Conservation (phyloP, 1,284 basidiomycete species). For the Rhodotorula sp. region DNA sequence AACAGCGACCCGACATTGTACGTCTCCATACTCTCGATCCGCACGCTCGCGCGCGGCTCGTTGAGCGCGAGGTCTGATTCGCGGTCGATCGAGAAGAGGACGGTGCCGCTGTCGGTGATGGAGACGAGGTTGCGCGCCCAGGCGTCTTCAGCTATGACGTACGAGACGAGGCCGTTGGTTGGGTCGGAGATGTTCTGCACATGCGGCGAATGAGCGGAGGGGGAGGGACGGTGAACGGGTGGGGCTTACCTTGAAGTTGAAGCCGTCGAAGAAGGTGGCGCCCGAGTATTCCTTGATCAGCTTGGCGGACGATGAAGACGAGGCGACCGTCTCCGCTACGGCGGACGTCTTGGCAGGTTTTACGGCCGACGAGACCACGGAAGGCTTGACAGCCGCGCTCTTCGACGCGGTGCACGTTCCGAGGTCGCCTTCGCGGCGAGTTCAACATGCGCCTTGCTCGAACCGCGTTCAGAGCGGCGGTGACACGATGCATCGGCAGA, state of each 20-base stretch:
- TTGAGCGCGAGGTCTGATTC: neutral
- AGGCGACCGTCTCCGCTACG: neutral
- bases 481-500: neutral
- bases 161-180: constrained; percentile 15
- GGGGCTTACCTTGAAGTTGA: neutral
- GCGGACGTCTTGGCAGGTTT: neutral
- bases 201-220: neutral
- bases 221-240: too few species aligned
- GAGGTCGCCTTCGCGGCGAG: neutral
- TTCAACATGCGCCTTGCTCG: neutral
- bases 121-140: constrained; percentile 2
- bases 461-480: neutral
- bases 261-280: constrained; percentile 15
- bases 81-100: constrained; percentile 9
- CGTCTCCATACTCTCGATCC: constrained; percentile 6
- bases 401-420: neutral
- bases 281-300: constrained; percentile 7
- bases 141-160: neutral
- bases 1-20: constrained; percentile 14
- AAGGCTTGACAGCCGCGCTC: neutral
- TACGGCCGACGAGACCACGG: neutral
- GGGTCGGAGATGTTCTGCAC: constrained; percentile 15
- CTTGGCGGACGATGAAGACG: neutral
- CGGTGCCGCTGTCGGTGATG: neutral
- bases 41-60: neutral